Evolutionary conservation across 176 grass and related monocot species (phyloP).

Genomic region (Avena atlantica): DNA sequence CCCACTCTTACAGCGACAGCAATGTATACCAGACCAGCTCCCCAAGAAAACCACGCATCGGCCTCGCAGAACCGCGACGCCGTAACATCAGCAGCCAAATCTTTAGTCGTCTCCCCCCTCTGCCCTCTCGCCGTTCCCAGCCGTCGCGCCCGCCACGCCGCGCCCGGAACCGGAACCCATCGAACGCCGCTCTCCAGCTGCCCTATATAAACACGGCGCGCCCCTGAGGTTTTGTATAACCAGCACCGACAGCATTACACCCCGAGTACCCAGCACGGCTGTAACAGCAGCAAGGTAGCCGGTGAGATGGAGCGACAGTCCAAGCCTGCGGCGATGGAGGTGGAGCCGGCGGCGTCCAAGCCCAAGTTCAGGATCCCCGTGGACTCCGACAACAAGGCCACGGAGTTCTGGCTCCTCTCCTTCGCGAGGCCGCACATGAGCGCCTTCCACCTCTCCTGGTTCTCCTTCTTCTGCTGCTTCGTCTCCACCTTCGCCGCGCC

Average conservation of each 20-base stretch:
- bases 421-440: slow-evolving; percentile 79
- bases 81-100: slow-evolving; percentile 31
- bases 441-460: slow-evolving; percentile 90
- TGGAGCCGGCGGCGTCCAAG: slow-evolving; percentile 38
- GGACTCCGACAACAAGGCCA: slow-evolving; percentile 87
- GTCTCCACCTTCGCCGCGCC: slow-evolving; percentile 84
- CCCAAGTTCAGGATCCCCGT: slow-evolving; percentile 70
- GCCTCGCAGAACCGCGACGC: slow-evolving; percentile 4
- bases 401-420: slow-evolving; percentile 86
- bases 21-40: not conserved
- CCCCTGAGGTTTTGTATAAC: not conserved
- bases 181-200: not conserved
- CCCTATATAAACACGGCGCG: slow-evolving; percentile 24
- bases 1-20: not conserved
- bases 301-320: slow-evolving; percentile 16
- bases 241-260: too few species aligned
- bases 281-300: not conserved
- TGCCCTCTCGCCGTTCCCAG: slow-evolving; percentile 47
- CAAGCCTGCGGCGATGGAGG: slow-evolving; percentile 36
- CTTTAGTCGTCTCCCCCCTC: not conserved
- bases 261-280: too few species aligned
- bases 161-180: not conserved
- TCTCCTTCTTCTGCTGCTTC: slow-evolving; percentile 99
- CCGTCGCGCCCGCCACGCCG: not conserved
- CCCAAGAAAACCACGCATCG: not conserved